phyloP scores from a whole-genome alignment of 441 rosid species.

The Cnidoscolus chayamansa region DNA sequence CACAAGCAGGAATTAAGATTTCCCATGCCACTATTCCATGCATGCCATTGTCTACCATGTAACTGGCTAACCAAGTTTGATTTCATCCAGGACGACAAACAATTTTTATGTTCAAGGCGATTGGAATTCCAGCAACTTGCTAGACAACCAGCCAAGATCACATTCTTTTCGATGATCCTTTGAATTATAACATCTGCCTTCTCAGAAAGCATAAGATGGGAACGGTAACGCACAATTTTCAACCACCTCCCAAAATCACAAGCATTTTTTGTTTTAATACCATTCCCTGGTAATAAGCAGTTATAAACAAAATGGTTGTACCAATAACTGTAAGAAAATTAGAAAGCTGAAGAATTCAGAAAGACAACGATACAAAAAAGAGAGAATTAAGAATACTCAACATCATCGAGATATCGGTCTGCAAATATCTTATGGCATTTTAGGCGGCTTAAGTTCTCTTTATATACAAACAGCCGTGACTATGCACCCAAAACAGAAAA shows the following conservation, averaged over 20 bases:
- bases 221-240: conserved; percentile 3
- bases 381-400: not conserved
- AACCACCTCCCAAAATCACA: conserved; percentile 7
- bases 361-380: too few relatives aligned
- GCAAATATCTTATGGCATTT: conserved; percentile 33
- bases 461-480: conserved; percentile 53
- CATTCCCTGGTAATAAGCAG: conserved; percentile 21
- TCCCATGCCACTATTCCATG: not conserved
- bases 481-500: conserved; percentile 37
- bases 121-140: not conserved
- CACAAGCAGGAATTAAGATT: too few relatives aligned
- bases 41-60: not conserved
- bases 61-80: too few relatives aligned
- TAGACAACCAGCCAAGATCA: not conserved
- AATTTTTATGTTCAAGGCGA: too few relatives aligned
- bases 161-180: not conserved
- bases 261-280: conserved; percentile 20
- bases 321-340: not conserved
- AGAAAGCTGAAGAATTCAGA: not conserved
- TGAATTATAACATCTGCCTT: conserved; percentile 1
- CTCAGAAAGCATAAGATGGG: not conserved
- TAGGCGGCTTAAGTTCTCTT: conserved; percentile 42
- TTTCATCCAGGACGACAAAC: too few relatives aligned
- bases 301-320: conserved; percentile 13
- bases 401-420: conserved; percentile 20